Evolutionary conservation across 73 alveolate genomes (phyloP), one percentile per base, ranked within the genome.

Genomic region (Paramecium biaurelia): DNA sequence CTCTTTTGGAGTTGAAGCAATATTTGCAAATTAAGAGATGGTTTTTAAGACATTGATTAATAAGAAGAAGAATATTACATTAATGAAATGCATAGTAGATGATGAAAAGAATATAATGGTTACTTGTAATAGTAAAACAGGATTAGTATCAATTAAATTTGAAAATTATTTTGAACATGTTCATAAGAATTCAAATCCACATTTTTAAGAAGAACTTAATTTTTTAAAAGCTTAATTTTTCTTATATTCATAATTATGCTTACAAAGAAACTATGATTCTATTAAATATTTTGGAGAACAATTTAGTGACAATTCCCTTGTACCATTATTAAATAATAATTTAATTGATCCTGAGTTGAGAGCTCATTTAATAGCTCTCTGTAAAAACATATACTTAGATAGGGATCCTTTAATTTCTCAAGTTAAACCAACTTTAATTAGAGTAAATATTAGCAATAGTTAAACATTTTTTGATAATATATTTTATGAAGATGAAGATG

Each of bases 351-450:
- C 45, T 42, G 72, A 79, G 9, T 23, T 79, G 28, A 41, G 76
- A 79, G 90, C 90, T 1, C 56, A 79, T 47, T 41, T 79, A 14
- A 30, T 45, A 12, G 47, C 70, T 21, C 47, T 79, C 47, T 79
- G 90, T 42, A 79, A 79, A 45, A 79, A 79, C 12, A 38, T 79
- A 5, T 79, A 79, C 24, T 79, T 79, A 79, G 90, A 79, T 24
- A 79, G 90, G 24, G 90, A 79, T 14, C 90, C 90, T 37, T 43
- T 41, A 9, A 79, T 41, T 18, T 11, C 74, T 30, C 14, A 43
- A 23, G 43, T 79, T 7, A 79, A 45, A 24, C 90, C 90, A 43
- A 79, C 47, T 10, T 47, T 79, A 41, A 79, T 79, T 5, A 20
- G 84, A 63, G 84, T 63, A 2, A 53, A 53, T 53, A 53, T 53